A percentile compares a stretch with the other conserved stretches of the same genome.
Conservation (phyloP, 306 rosid genomes). For the Glycine tomentella region DNA sequence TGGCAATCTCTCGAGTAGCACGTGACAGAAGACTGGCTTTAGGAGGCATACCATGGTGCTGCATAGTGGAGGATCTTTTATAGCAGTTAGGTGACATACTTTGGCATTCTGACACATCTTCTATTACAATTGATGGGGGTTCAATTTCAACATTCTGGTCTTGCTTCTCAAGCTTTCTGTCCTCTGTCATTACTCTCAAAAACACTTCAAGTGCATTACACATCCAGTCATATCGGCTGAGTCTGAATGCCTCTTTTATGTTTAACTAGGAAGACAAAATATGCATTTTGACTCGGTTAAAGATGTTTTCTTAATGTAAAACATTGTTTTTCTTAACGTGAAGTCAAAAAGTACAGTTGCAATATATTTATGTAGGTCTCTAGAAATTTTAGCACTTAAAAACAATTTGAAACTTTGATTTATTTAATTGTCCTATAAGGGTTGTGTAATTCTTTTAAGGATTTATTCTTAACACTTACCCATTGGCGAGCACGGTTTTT, state of each 20-base stretch:
- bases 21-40: constrained; percentile 44
- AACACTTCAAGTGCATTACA: constrained; percentile 70
- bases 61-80: constrained; percentile 52
- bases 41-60: constrained; percentile 54
- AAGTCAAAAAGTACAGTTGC: background rate
- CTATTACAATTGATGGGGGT: constrained; percentile 12
- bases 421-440: background rate
- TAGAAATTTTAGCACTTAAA: background rate
- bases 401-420: constrained; percentile 1
- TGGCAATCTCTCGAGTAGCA: constrained; percentile 56
- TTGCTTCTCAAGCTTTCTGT: constrained; percentile 33
- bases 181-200: constrained; percentile 62
- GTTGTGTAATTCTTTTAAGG: constrained; percentile 3
- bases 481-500: constrained; percentile 70
- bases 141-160: constrained; percentile 36
- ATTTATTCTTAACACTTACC: constrained; percentile 54
- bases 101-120: constrained; percentile 59
- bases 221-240: constrained; percentile 93
- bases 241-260: constrained; percentile 68
- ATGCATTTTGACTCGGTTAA: constrained; percentile 30
- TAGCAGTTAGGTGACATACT: constrained; percentile 50
- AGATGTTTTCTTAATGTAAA: background rate
- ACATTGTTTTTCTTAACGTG: background rate
- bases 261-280: constrained; percentile 56
- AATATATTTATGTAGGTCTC: background rate